These are phyloP conservation scores for Naganishia kalamii DNA, from an alignment of 768 basidiomycete genomes.

Conservation along the genomic window DNA sequence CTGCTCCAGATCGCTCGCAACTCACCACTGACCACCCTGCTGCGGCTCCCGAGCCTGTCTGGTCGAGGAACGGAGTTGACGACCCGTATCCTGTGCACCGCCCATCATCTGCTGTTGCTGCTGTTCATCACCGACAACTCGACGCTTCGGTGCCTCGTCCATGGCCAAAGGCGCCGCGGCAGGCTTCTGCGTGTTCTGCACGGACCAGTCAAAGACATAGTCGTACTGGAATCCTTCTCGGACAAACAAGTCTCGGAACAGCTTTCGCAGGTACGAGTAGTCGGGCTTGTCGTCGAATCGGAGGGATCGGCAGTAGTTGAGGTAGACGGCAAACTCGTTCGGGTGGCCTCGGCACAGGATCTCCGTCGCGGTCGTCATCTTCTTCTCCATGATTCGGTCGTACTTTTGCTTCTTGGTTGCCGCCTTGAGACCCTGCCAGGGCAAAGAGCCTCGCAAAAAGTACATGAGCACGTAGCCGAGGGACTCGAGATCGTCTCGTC, in stretches of 20 bases:
- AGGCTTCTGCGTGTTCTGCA: constrained; percentile 30
- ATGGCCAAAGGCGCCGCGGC: constrained; percentile 1
- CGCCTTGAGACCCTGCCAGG: constrained; percentile 99
- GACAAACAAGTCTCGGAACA: constrained; percentile 92
- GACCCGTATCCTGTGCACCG: not conserved
- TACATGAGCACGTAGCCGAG: constrained; percentile 99
- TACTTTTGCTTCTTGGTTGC: constrained; percentile 99
- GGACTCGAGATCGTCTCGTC: constrained; percentile 95
- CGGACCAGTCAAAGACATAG: constrained; percentile 93
- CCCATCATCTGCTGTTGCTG: constrained; percentile 12
- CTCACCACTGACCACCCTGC: constrained; percentile 10
- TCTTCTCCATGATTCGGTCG: constrained; percentile 99
- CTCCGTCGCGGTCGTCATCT: constrained; percentile 87
- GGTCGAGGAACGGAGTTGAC: constrained; percentile 22
- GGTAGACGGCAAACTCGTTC: constrained; percentile 97
- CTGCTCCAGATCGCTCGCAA: not conserved
- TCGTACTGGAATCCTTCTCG: constrained; percentile 98
- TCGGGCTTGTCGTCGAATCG: constrained; percentile 99
- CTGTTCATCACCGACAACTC: constrained; percentile 4
- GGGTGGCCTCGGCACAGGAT: constrained; percentile 98
- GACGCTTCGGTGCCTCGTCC: constrained; percentile 14
- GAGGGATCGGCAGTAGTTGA: constrained; percentile 97
- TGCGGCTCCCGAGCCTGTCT: constrained; percentile 12
- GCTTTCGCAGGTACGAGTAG: constrained; percentile 97
- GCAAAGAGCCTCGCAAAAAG: constrained; percentile 95